Conservation (phyloP, 2,329 filamentous ascomycete genomes). For the Aspergillus quadrilineatus region DNA sequence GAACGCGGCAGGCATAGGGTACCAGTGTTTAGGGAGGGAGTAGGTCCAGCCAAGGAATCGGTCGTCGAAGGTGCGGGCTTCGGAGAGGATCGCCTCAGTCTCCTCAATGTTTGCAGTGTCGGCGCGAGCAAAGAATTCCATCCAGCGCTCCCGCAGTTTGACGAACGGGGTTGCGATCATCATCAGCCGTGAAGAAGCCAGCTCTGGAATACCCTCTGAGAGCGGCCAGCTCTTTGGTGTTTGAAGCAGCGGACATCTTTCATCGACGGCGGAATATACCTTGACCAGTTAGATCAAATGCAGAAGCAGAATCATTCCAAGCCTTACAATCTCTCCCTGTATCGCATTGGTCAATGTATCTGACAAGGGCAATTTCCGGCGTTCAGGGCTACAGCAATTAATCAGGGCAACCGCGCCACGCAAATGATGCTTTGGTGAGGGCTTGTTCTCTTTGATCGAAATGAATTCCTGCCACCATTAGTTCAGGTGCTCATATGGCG, state of each 20-base stretch:
- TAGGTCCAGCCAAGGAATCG: constrained; percentile 26
- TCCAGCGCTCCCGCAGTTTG: constrained; percentile 25
- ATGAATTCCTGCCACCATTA: constrained; percentile 23
- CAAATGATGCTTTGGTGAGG: constrained; percentile 26
- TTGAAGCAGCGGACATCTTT: constrained; percentile 21
- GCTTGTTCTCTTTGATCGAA: constrained; percentile 24
- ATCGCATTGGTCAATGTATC: constrained; percentile 23
- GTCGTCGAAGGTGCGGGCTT: constrained; percentile 23
- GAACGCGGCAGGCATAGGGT: constrained; percentile 21
- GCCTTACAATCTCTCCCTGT: constrained; percentile 28
- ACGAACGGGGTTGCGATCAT: constrained; percentile 25
- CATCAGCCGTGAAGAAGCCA: constrained; percentile 23
- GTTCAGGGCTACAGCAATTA: constrained; percentile 22
- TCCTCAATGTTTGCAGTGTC: constrained; percentile 5
- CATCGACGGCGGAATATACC: constrained; percentile 26
- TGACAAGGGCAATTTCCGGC: constrained; percentile 15
- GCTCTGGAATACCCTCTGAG: constrained; percentile 13
- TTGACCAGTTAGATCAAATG: constrained; percentile 11
- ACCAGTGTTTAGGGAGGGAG: constrained; percentile 26
- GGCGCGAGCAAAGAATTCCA: constrained; percentile 11
- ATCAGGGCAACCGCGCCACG: constrained; percentile 32
- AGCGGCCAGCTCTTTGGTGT: constrained; percentile 27
- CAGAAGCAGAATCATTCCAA: not conserved
- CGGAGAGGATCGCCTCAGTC: constrained; percentile 17
- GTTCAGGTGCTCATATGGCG: not conserved